Evolutionary conservation across 2,329 filamentous ascomycete genomes (phyloP).

Genomic region (Monosporascus cannonballus): DNA sequence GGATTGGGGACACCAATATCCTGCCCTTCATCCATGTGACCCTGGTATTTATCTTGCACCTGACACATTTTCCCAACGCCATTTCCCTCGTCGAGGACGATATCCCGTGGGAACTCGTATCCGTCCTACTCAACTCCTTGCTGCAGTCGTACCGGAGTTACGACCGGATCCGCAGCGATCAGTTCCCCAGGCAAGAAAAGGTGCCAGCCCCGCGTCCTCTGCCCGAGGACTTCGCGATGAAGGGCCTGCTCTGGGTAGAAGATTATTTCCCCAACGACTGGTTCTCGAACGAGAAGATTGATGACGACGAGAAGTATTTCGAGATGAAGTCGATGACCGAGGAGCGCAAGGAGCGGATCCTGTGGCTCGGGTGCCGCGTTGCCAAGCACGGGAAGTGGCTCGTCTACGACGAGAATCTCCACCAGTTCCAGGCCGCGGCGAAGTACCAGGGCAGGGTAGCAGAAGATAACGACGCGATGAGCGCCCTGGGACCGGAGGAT

Average conservation of each 20-base stretch:
- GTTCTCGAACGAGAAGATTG: constrained; percentile 52
- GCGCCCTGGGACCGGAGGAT: background rate
- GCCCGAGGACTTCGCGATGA: constrained; percentile 63
- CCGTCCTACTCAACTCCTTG: constrained; percentile 32
- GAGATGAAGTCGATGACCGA: constrained; percentile 54
- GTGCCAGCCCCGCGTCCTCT: constrained; percentile 46
- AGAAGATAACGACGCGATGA: constrained; percentile 22
- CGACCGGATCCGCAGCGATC: constrained; percentile 31
- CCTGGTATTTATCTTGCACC: constrained; percentile 50
- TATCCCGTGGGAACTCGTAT: constrained; percentile 49
- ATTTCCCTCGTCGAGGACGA: constrained; percentile 36
- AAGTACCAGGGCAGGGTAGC: constrained; percentile 26
- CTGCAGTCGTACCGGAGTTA: constrained; percentile 24
- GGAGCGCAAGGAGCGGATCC: constrained; percentile 50
- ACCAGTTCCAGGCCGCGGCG: constrained; percentile 33
- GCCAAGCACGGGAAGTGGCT: constrained; percentile 38
- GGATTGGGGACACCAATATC: constrained; percentile 51
- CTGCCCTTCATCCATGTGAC: constrained; percentile 58
- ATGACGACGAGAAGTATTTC: constrained; percentile 63
- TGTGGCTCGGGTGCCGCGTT: constrained; percentile 51
- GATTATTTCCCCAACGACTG: constrained; percentile 52
- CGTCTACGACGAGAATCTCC: constrained; percentile 31
- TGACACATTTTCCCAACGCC: constrained; percentile 35
- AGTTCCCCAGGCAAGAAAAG: constrained; percentile 42
- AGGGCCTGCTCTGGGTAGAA: constrained; percentile 56